Base-by-base conservation (phyloP, 192 early-diverging fungal genomes). In the Coemansia sp. region DNA sequence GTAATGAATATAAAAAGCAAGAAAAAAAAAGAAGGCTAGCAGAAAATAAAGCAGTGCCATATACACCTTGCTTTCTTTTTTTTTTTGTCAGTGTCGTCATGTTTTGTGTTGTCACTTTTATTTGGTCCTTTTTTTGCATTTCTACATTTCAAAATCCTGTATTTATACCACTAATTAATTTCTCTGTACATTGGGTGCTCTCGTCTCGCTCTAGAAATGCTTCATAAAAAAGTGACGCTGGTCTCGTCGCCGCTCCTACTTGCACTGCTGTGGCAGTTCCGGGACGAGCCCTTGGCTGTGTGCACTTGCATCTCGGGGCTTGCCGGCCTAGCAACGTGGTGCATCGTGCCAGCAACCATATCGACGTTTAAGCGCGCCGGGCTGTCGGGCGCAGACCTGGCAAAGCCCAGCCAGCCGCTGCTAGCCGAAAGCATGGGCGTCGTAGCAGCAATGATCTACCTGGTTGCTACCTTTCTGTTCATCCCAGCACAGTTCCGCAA, bases 391-490 rank as follows among this genome's bases (percentile, higher is more conserved):
- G 84, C 84, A 42, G 96, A 99, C 69, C 60, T 91, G 67, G 81
- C 91, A 21, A 99, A 97, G 70, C 72, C 82, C 35, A 66, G 82
- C 25, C 84, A 80, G 33, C 92, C 93, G 6, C 51, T 77, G 13
- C 75, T 93, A 7, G 83, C 96, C 1, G 97, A 99, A 77, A 93
- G 89, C 66, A 92, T 95, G 92, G 97, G 97, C 21, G 86, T 95
- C 53, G 83, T 96, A 5, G 88, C 88, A 0, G 96, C 93, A 16
- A 85, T 92, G 25, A 84, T 96, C 25, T 99, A 98, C 62, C 82
- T 98, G 43, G 86, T 92, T 10, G 84, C 83, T 13, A 86, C 97
- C 65, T 95, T 97, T 69, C 46, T 96, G 28, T 97, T 97, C 67
- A 95, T 98, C 26, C 97, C 97, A 0, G 90, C 94, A 25, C 95